Conservation (phyloP, 306 rosid species). For the Lagenaria siceraria region DNA sequence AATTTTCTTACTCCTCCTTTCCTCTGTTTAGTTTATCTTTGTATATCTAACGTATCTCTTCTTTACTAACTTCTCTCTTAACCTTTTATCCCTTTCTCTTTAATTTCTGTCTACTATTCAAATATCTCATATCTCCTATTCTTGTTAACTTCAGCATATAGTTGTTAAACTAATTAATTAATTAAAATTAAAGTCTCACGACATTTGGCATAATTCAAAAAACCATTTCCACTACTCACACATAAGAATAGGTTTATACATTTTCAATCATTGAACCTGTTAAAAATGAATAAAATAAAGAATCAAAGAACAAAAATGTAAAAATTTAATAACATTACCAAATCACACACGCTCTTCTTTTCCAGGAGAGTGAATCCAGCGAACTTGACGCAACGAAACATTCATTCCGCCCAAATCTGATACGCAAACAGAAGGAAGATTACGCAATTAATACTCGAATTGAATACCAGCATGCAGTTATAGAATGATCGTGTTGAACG, state of each 20-base stretch:
- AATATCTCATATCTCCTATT: background rate
- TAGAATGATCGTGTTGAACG: background rate
- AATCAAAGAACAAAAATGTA: background rate
- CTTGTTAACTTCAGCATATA: background rate
- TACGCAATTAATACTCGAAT: background rate
- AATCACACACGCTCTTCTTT: background rate
- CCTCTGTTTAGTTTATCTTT: background rate
- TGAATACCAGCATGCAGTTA: background rate
- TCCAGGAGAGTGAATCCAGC: conserved; percentile 8
- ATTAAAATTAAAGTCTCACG: too few species aligned
- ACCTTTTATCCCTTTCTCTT: background rate
- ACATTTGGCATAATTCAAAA: background rate
- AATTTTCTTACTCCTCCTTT: background rate
- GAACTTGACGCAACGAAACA: background rate
- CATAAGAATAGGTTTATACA: background rate
- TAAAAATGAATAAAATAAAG: background rate
- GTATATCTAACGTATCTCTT: background rate
- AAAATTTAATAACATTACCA: background rate
- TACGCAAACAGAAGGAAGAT: background rate
- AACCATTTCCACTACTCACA: background rate
- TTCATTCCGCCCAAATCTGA: conserved; percentile 3
- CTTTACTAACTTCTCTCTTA: background rate
- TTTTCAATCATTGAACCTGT: background rate
- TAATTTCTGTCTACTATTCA: background rate
- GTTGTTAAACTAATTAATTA: too few species aligned